phyloP scores from a whole-genome alignment of 768 basidiomycete species.

The Lyophyllum shimeji region DNA sequence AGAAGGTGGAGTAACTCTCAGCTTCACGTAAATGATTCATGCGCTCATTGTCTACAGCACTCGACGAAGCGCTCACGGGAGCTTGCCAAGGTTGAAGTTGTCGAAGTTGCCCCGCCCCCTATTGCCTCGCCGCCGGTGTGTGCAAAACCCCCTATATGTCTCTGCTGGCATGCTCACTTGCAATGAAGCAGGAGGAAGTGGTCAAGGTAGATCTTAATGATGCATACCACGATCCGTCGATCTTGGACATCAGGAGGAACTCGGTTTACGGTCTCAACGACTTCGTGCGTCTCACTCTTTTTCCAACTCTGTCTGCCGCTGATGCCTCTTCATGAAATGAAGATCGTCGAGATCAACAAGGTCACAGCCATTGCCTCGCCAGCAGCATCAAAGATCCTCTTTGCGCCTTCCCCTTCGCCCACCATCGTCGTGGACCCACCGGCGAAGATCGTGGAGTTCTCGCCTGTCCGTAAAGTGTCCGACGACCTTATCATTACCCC shows the following conservation, averaged over 20 bases:
- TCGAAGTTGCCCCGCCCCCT: too few relatives aligned
- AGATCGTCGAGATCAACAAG: slow-evolving; percentile 3
- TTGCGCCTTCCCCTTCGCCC: neutral
- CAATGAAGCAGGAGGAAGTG: neutral
- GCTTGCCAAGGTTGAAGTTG: neutral
- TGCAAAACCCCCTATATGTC: neutral
- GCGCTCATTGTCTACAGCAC: neutral
- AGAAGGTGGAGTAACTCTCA: neutral
- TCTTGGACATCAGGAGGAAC: slow-evolving; percentile 8
- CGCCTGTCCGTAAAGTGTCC: neutral
- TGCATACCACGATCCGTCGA: slow-evolving; percentile 8
- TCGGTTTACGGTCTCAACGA: slow-evolving; percentile 1
- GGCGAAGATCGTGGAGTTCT: neutral
- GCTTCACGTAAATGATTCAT: neutral
- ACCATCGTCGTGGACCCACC: neutral
- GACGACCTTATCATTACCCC: neutral
- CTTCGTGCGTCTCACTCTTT: neutral
- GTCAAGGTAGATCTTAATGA: neutral
- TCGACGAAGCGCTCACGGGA: neutral
- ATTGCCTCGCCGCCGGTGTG: neutral
- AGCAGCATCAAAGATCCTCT: neutral
- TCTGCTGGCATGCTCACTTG: neutral
- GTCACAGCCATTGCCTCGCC: slow-evolving; percentile 1
- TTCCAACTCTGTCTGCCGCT: neutral
- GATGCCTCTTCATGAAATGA: neutral